Evolutionary conservation across 169 alveolate genomes (phyloP), one percentile per base, ranked within the genome.

Genomic region (Eimeria sp.): DNA sequence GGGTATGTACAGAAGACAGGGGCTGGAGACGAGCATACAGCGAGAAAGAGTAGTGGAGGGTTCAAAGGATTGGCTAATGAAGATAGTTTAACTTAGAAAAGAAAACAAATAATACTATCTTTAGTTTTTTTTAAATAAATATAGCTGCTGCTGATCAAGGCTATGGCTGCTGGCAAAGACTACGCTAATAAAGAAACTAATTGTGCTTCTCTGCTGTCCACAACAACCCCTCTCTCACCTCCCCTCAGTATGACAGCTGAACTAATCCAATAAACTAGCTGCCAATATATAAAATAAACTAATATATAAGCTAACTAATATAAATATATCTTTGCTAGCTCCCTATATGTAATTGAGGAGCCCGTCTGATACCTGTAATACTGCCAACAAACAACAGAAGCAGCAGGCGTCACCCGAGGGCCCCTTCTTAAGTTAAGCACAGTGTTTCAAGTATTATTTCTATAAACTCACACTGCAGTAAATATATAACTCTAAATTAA

Each of bases 21-120:
- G 90, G 49, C 77, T 83, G 27, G 90, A 83, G 58, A 83, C 90
- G 52, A 56, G 77, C 56, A 56, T 83, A 10, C 76, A 64, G 76
- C 74, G 76, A 16, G 90, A 83, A 66, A 46, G 89, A 13, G 74
- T 83, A 13, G 76, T 83, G 58, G 76, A 83, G 33, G 90, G 90
- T 11, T 83, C 90, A 20, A 83, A 83, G 76, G 90, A 83, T 25
- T 83, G 90, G 90, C 90, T 83, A 8, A 54, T 83, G 90, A 83
- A 83, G 54, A 83, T 83, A 0, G n/a, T 80, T 0, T 80, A 18
- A 49, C 85, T 25, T 40, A 30, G 14, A 40, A 18, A 40, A 18
- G 43, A 76, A 16, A 6, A 23, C 13, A 14, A 40, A 46, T 14
- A 20, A 16, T 1, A 6, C 62, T 4, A 16, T 4, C 2, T 76